Base-by-base conservation (phyloP, 305 asterid genomes). In the Coffea humblotiana region DNA sequence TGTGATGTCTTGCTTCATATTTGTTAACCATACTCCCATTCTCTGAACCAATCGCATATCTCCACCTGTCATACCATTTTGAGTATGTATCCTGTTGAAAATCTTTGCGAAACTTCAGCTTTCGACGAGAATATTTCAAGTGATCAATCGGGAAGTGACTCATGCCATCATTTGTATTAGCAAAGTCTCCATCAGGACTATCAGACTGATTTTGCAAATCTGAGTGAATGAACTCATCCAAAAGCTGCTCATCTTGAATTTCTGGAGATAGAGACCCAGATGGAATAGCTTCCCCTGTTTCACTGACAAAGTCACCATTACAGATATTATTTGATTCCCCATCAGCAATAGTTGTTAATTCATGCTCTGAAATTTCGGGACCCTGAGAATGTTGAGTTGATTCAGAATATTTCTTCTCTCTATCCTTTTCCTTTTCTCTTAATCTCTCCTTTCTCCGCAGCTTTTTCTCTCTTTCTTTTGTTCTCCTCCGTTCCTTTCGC, bases 401-500 rank as follows among this genome's bases (percentile, higher is more conserved):
- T 66, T 85, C 88, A 29, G 87, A 82, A 82, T 82, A 74, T 80
- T 86, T 91, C 82, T 87, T 94, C 80, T 91, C 98, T 83, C 82
- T 89, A 78, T 83, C 88, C 84, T 82, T 96, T 80, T 93, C 99
- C 84, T 88, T 94, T 80, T 87, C 95, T 86, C 91, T 90, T 77
- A 94, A 84, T 84, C 98, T 92, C 89, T 96, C 99, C 88, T 94
- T 96, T 83, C 96, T 90, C 23, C 99, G 86, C 6, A 94, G 92
- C 84, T 96, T 96, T 84, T 96, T 96, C 80, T 93, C 99, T 88
- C 90, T 89, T 87, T 96, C 99, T 89, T 96, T 96, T 77, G 88
- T 83, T 84, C 94, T 91, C 86, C 90, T 89, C 67, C 98, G 94
- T 82, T 94, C 99, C 90, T 89, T 92, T 79, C 98, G 97, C 68